These are phyloP conservation scores for Trichosporon inkin DNA, from an alignment of 1,284 basidiomycete species.

Conservation along the genomic window DNA sequence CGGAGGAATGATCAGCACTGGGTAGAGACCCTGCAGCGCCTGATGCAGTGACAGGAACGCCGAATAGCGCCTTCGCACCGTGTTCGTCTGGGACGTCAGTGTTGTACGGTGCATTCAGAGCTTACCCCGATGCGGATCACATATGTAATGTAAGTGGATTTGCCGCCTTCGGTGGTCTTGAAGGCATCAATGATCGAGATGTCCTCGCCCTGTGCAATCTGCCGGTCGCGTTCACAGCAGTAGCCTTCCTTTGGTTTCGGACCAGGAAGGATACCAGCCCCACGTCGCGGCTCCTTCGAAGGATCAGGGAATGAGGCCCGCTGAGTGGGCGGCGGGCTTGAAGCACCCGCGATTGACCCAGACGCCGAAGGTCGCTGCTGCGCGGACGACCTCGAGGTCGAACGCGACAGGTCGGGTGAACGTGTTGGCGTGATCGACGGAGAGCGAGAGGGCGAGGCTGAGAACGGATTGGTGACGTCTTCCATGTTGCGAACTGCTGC, in stretches of 20 bases:
- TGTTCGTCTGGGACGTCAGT: slow-evolving; percentile 59
- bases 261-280: slow-evolving; percentile 34
- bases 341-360: slow-evolving; percentile 29
- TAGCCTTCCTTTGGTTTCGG: slow-evolving; percentile 44
- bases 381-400: slow-evolving; percentile 16
- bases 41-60: slow-evolving; percentile 92
- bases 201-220: slow-evolving; percentile 44
- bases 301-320: slow-evolving; percentile 48
- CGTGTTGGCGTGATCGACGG: slow-evolving; percentile 10
- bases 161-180: slow-evolving; percentile 84
- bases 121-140: slow-evolving; percentile 85
- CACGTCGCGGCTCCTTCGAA: slow-evolving; percentile 37
- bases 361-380: neutral
- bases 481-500: slow-evolving; percentile 17
- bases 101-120: neutral
- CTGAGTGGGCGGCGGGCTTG: slow-evolving; percentile 46
- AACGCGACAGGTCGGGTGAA: slow-evolving; percentile 20
- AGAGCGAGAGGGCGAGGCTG: slow-evolving; percentile 6
- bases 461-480: slow-evolving; percentile 24
- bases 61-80: slow-evolving; percentile 87
- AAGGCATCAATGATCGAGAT: slow-evolving; percentile 77
- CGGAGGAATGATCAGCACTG: slow-evolving; percentile 93
- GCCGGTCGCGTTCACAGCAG: slow-evolving; percentile 48
- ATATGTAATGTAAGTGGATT: slow-evolving; percentile 89
- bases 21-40: slow-evolving; percentile 81